These are phyloP conservation scores for Pythium biforme DNA, from an alignment of 352 stramenopile genomes.

Conservation along the genomic window DNA sequence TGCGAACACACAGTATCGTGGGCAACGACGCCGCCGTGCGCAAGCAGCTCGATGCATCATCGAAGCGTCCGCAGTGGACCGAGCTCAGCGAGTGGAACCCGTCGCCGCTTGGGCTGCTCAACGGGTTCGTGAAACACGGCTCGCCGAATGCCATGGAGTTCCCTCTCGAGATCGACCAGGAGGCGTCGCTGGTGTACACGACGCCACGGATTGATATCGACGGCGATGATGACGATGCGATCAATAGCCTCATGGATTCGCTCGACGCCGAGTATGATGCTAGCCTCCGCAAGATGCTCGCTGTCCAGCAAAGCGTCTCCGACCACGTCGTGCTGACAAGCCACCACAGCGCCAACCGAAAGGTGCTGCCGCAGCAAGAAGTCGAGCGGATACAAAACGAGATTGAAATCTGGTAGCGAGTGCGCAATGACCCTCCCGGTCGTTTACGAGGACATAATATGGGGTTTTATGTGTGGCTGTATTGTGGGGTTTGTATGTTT, in stretches of 20 bases:
- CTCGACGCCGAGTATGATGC: constrained; percentile 51
- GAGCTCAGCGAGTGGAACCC: constrained; percentile 40
- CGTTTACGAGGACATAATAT: too few species aligned
- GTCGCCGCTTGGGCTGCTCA: constrained; percentile 41
- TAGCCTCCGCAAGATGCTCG: constrained; percentile 32
- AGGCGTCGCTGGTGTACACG: constrained; percentile 37
- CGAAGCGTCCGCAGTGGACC: constrained; percentile 29
- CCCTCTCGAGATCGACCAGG: constrained; percentile 45
- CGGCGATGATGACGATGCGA: constrained; percentile 35
- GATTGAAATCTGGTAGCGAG: constrained; percentile 84
- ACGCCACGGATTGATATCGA: constrained; percentile 22
- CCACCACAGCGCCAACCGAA: constrained; percentile 34
- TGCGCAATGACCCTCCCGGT: too few species aligned
- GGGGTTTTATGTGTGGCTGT: background rate
- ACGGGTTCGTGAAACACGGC: background rate
- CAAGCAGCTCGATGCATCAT: constrained; percentile 14
- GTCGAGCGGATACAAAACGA: constrained; percentile 71
- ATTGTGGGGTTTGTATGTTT: constrained; percentile 7
- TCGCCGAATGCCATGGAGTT: constrained; percentile 29
- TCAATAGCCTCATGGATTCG: constrained; percentile 48
- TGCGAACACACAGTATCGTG: constrained; percentile 48
- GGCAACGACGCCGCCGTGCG: constrained; percentile 27
- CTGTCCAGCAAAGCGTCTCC: constrained; percentile 42
- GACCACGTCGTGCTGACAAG: constrained; percentile 50
- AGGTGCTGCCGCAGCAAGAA: constrained; percentile 62